A percentile compares a stretch with the other conserved stretches of the same genome.
phyloP scores from a whole-genome alignment of 306 rosid species.

The Cicer yamashitae region DNA sequence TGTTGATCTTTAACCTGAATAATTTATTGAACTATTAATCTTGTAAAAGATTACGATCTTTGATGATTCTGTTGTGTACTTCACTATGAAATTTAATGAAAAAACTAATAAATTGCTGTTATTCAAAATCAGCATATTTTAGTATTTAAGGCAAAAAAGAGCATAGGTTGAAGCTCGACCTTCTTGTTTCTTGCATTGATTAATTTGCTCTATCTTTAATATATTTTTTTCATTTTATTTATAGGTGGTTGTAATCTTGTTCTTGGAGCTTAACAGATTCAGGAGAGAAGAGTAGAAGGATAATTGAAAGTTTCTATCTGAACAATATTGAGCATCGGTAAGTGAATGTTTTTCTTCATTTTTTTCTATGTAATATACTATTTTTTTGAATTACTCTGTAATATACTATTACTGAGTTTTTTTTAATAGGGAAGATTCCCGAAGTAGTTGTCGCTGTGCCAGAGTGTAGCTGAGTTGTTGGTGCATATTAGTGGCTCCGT shows the following conservation, averaged over 20 bases:
- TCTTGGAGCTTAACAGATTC: conserved; percentile 41
- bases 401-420: background rate
- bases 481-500: background rate
- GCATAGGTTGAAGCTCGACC: conserved; percentile 22
- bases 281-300: conserved; percentile 47
- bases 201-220: background rate
- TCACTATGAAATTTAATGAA: background rate
- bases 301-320: conserved; percentile 10
- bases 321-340: background rate
- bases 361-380: background rate
- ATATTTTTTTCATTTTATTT: background rate
- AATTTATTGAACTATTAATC: background rate
- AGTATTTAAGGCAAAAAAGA: background rate
- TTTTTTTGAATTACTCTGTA: too few relatives aligned
- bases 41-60: conserved; percentile 2
- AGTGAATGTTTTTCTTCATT: conserved; percentile 21
- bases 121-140: conserved; percentile 6
- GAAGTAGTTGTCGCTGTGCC: conserved; percentile 49
- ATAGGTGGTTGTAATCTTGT: conserved; percentile 35
- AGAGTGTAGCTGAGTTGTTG: conserved; percentile 37
- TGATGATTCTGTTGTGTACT: conserved; percentile 1
- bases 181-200: conserved; percentile 3
- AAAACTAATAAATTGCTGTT: background rate
- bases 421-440: conserved; percentile 34
- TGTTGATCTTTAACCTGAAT: conserved; percentile 22